Conservation (phyloP, 1,284 basidiomycete genomes). For the Ceratorhiza oryzae-sativae region DNA sequence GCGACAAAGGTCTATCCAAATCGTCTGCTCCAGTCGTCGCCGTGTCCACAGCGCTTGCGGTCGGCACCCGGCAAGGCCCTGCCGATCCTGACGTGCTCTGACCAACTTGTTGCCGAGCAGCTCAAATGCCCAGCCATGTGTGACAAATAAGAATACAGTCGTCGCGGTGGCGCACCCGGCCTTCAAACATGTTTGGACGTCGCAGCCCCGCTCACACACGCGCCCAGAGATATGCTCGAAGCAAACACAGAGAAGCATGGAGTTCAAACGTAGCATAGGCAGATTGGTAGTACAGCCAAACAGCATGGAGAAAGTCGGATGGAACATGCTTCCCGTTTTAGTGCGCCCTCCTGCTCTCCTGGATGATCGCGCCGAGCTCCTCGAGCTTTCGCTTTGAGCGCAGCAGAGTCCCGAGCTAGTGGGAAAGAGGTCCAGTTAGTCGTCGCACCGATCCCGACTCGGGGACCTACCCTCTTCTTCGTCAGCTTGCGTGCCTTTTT, state of each 20-base stretch:
- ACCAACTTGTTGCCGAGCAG: too few species aligned
- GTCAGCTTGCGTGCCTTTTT: conserved; percentile 98
- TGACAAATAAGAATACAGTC: too few species aligned
- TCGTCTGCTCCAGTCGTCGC: too few species aligned
- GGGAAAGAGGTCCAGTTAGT: conserved; percentile 8
- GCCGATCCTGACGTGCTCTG: too few species aligned
- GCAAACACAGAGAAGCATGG: conserved; percentile 9
- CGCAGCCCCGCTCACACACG: too few species aligned
- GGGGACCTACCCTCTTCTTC: conserved; percentile 88
- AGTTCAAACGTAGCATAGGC: conserved; percentile 39
- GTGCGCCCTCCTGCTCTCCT: conserved; percentile 77
- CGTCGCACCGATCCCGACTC: not conserved
- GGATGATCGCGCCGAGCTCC: conserved; percentile 89
- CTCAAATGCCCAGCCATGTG: too few species aligned
- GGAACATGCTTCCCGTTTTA: conserved; percentile 35
- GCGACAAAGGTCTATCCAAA: too few species aligned
- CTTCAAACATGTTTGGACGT: too few species aligned
- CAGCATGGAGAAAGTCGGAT: conserved; percentile 30
- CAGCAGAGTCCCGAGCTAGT: conserved; percentile 90
- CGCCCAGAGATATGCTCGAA: too few species aligned
- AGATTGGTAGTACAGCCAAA: conserved; percentile 35
- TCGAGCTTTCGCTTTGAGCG: conserved; percentile 98
- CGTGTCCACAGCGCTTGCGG: too few species aligned
- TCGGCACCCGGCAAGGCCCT: too few species aligned
- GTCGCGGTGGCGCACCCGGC: too few species aligned